Base-by-base conservation (phyloP, 495 filamentous ascomycete genomes). In the Ramalina intermedia region DNA sequence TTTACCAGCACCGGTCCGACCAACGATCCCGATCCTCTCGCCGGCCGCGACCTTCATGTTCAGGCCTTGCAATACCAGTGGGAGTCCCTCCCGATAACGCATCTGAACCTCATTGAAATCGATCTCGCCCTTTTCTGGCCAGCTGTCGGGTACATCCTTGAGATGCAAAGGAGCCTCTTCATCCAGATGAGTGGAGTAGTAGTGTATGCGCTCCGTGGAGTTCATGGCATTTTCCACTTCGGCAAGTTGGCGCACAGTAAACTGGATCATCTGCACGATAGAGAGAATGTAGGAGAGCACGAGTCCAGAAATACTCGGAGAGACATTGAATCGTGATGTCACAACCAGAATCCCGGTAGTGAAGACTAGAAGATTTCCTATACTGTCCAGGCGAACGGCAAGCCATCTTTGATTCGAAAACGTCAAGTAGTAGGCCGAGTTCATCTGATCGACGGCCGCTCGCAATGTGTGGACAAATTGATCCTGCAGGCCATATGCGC, bases 171-270 rank as follows among this genome's bases (percentile, higher is more conserved):
- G 85, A 0, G 87, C 82, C 63, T 98, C 91, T 58, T 93, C 80
- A 50, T 94, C 87, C 2, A 98, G 79, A 47, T 84, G 55, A 5
- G 76, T 87, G 37, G 86, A 89, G 59, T 98, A 98, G 67, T 91
- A 85, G 63, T 86, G 75, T n/a, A 98, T 72, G 26, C 91, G 84
- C 61, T 98, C 90, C 3, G 90, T 90, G 1, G 91, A 79, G 56
- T 94, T 96, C 89, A 98, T 95, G 60, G 85, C 82, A 69, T 95
- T 96, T 63, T 98, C 91, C 18, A 96, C 85, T 61, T 96, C 91
- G 33, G 91, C 89, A 35, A 96, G 74, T 65, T 96, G 91, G 36
- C 90, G 78, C 17, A 96, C 85, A 2, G 87, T 88, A 65, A 94
- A 95, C 60, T 95, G 88, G 41, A 96, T 78, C 84, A 94, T 87